A percentile compares a stretch with the other conserved stretches of the same genome.
Conservation (phyloP, 2,329 filamentous ascomycete genomes). For the Fusarium siculi region DNA sequence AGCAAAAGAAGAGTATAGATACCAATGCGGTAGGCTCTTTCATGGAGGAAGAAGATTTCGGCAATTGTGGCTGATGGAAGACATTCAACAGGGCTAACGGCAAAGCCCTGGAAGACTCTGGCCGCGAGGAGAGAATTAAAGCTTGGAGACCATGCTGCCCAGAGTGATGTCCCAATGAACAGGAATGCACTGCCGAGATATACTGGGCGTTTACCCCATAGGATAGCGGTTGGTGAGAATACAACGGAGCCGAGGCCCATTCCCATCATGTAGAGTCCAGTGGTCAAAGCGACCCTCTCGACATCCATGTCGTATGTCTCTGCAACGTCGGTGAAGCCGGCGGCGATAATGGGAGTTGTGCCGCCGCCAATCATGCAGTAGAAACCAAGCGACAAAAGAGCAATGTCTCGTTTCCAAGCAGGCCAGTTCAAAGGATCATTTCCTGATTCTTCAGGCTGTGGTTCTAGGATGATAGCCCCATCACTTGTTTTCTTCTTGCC, state of each 20-base stretch:
- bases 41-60: constrained; percentile 96
- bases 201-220: constrained; percentile 90
- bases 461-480: constrained; percentile 86
- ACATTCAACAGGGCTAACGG: constrained; percentile 90
- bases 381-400: constrained; percentile 84
- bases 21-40: constrained; percentile 90
- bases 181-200: constrained; percentile 82
- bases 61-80: constrained; percentile 93
- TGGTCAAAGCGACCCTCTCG: constrained; percentile 83
- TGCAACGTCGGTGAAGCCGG: constrained; percentile 87
- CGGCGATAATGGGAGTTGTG: constrained; percentile 89
- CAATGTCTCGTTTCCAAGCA: constrained; percentile 79
- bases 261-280: constrained; percentile 94
- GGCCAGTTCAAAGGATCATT: constrained; percentile 97
- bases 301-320: constrained; percentile 71
- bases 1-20: constrained; percentile 92
- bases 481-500: constrained; percentile 81
- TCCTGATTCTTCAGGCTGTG: constrained; percentile 88
- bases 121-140: constrained; percentile 84
- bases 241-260: constrained; percentile 86
- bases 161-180: constrained; percentile 81
- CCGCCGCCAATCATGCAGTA: constrained; percentile 95
- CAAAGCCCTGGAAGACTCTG: constrained; percentile 86
- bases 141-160: constrained; percentile 86
- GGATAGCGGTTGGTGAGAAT: constrained; percentile 88